Percentiles rank a stretch among this genome's conserved stretches.
Conservation (phyloP, 805 yeast genomes). For the Kuraishia cidri region DNA sequence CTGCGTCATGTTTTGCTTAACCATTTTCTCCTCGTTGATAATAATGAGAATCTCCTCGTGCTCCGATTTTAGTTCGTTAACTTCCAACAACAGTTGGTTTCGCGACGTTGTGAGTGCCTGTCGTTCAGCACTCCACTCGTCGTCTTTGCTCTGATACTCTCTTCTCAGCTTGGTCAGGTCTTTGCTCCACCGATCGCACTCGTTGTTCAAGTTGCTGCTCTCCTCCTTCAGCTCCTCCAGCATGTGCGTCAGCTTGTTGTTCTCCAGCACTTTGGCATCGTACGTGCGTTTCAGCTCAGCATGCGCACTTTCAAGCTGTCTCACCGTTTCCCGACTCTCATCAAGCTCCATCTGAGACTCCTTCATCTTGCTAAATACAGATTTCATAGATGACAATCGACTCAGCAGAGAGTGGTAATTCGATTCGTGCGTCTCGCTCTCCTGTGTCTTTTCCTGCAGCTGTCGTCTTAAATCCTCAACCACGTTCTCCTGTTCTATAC, state of each 20-base stretch:
- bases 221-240: constrained; percentile 12
- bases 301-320: constrained; percentile 28
- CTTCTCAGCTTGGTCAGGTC: constrained; percentile 28
- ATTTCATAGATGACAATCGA: constrained; percentile 64
- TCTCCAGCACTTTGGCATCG: constrained; percentile 21
- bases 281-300: constrained; percentile 21
- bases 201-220: constrained; percentile 17
- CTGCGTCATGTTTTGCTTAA: constrained; percentile 34
- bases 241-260: constrained; percentile 15
- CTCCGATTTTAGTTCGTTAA: constrained; percentile 29
- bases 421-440: constrained; percentile 46
- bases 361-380: constrained; percentile 66
- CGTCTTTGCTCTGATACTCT: constrained; percentile 24
- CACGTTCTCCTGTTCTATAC: not conserved
- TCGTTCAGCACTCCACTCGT: constrained; percentile 28
- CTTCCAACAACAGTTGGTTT: constrained; percentile 8
- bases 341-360: constrained; percentile 58
- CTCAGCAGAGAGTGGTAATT: constrained; percentile 56
- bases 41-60: constrained; percentile 24
- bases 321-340: constrained; percentile 35
- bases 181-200: constrained; percentile 40
- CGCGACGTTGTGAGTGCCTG: constrained; percentile 27
- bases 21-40: constrained; percentile 29
- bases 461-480: constrained; percentile 15
- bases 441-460: constrained; percentile 28